Base-by-base conservation (phyloP, 306 rosid genomes). In the Inga leiocalycina region DNA sequence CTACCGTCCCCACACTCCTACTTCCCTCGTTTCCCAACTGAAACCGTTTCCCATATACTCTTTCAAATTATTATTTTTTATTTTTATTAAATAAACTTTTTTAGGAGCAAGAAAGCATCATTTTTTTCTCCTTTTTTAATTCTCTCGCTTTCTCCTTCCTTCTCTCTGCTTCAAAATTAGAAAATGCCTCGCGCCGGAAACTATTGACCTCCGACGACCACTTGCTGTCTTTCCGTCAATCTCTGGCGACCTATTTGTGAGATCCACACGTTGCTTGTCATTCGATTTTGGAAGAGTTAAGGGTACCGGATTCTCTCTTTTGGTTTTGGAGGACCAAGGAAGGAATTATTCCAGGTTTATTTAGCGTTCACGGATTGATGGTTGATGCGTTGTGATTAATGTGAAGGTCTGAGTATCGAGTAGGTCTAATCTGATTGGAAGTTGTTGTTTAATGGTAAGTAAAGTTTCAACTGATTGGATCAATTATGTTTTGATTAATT, bases 21-120 rank as follows among this genome's bases (percentile, higher is more conserved):
- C 52, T 70, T 8, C 71, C 79, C 84, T 49, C 76, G 32, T 37
- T 75, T 81, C 75, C 78, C 79, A 82, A 90, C 91, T 49, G 83
- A 85, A 92, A 85, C 91, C 87, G 91, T 88, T 88, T 79, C 72
- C 49, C 27, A 15, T 11, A 43, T n/a, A 20, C 14, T 70, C 30
- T 10, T 74, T 76, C 79, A 54, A 52, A 75, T 77, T 12, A 27
- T 48, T 74, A 35, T 27, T 75, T 6, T 71, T 32, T 1, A 0
- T 44, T 65, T 72, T 43, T 45, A 27, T 67, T 15, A 22, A 41
- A 17, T 22, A 10, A 22, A 51, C 61, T 32, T 56, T 39, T 24
- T 39, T 35, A 14, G 6, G 59, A 6, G 6, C 19, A 37, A 30
- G 49, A 71, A 67, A 74, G 64, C 80, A 64, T 68, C 43, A 8